Percentiles rank a stretch among this genome's conserved stretches.
phyloP scores from a whole-genome alignment of 2,329 filamentous ascomycete species.

The Bimuria novae-zelandiae region DNA sequence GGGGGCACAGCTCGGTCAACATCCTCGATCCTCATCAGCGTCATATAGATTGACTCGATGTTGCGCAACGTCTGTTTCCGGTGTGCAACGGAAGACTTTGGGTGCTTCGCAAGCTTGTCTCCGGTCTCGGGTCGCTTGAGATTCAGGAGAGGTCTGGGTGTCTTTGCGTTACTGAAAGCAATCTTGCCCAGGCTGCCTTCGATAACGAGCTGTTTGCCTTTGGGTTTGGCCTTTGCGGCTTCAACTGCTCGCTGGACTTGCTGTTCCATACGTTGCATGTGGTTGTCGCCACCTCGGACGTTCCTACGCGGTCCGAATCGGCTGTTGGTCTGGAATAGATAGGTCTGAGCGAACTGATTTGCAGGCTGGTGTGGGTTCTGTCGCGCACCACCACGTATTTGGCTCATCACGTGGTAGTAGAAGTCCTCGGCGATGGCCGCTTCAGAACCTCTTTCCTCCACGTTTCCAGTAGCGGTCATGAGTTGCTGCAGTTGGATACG shows the following conservation, averaged over 20 bases:
- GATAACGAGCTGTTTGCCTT: slow-evolving; percentile 95
- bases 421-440: slow-evolving; percentile 89
- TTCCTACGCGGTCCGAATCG: slow-evolving; percentile 78
- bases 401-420: slow-evolving; percentile 96
- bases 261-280: slow-evolving; percentile 98
- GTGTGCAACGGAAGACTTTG: slow-evolving; percentile 64
- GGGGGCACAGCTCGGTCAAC: slow-evolving; percentile 81
- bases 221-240: slow-evolving; percentile 94
- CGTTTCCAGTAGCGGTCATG: slow-evolving; percentile 86
- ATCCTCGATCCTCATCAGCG: slow-evolving; percentile 92
- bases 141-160: slow-evolving; percentile 90
- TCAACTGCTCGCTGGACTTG: slow-evolving; percentile 97
- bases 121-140: slow-evolving; percentile 83
- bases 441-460: slow-evolving; percentile 78
- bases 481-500: slow-evolving; percentile 96
- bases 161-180: slow-evolving; percentile 98
- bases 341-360: slow-evolving; percentile 96
- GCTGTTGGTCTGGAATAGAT: slow-evolving; percentile 91
- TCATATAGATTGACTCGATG: slow-evolving; percentile 86
- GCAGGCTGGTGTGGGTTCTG: slow-evolving; percentile 92
- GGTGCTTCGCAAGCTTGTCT: slow-evolving; percentile 50
- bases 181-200: slow-evolving; percentile 97
- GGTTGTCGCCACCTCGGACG: slow-evolving; percentile 86
- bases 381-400: slow-evolving; percentile 86
- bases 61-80: slow-evolving; percentile 82